These are phyloP conservation scores for Dictyostelium discoideum DNA, from an alignment of 78 protist species.

Conservation along the genomic window DNA sequence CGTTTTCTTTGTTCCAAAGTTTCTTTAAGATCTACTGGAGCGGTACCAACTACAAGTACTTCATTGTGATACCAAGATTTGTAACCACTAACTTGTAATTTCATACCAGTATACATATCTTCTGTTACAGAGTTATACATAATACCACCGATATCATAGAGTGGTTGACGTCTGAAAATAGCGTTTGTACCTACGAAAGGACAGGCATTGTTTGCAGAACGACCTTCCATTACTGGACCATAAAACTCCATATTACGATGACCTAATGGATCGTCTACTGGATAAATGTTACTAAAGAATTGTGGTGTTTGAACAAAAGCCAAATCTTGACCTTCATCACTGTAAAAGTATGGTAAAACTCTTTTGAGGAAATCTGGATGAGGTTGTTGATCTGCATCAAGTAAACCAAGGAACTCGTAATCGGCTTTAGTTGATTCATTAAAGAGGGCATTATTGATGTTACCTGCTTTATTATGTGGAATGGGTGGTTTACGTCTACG, in stretches of 20 bases:
- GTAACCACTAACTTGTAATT: slow-evolving; percentile 67
- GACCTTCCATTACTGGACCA: slow-evolving; percentile 83
- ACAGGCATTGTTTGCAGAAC: slow-evolving; percentile 69
- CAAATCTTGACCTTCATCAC: slow-evolving; percentile 45
- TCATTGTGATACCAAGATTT: slow-evolving; percentile 82
- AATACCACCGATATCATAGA: slow-evolving; percentile 79
- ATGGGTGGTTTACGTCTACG: slow-evolving; percentile 84
- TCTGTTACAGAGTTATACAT: slow-evolving; percentile 83
- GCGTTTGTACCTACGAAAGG: slow-evolving; percentile 84
- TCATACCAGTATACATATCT: slow-evolving; percentile 84
- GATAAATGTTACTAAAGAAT: slow-evolving; percentile 75
- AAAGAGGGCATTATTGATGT: slow-evolving; percentile 69
- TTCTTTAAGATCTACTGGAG: slow-evolving; percentile 80
- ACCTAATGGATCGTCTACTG: slow-evolving; percentile 82
- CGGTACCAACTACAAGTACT: slow-evolving; percentile 75
- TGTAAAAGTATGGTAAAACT: slow-evolving; percentile 66
- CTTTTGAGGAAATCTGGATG: slow-evolving; percentile 76
- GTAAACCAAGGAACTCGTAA: slow-evolving; percentile 57
- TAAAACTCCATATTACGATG: slow-evolving; percentile 81
- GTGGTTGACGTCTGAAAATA: slow-evolving; percentile 74
- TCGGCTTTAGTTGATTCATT: slow-evolving; percentile 69
- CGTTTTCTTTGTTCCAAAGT: slow-evolving; percentile 79
- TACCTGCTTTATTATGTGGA: slow-evolving; percentile 83
- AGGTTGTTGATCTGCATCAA: slow-evolving; percentile 82
- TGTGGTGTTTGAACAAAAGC: slow-evolving; percentile 82